Evolutionary conservation across 2,329 filamentous ascomycete species (phyloP).

Genomic region (Pseudofabraea citricarpa): DNA sequence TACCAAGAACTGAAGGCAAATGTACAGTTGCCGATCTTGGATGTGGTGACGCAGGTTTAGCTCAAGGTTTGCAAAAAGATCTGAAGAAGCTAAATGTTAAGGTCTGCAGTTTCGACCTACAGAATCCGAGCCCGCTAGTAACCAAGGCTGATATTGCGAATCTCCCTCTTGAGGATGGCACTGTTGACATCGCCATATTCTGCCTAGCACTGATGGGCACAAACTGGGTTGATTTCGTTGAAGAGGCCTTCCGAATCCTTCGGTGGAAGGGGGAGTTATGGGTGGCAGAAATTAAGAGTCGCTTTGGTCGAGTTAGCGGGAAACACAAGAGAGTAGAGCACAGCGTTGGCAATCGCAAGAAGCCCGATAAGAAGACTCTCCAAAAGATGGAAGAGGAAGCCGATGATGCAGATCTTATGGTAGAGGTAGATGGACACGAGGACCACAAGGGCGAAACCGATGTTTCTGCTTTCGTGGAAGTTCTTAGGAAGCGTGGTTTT

Average conservation of each 20-base stretch:
- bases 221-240: conserved; percentile 95
- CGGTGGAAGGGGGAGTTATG: conserved; percentile 94
- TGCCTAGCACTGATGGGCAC: conserved; percentile 98
- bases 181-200: conserved; percentile 85
- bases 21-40: conserved; percentile 87
- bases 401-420: conserved; percentile 53
- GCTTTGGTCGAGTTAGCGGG: conserved; percentile 64
- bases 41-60: conserved; percentile 85
- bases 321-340: conserved; percentile 50
- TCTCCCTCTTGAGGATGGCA: conserved; percentile 69
- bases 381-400: conserved; percentile 37
- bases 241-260: conserved; percentile 89
- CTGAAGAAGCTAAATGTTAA: conserved; percentile 65
- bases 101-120: conserved; percentile 82
- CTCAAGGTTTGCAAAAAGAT: conserved; percentile 60
- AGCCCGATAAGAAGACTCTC: conserved; percentile 39
- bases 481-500: conserved; percentile 76
- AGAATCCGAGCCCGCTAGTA: conserved; percentile 69
- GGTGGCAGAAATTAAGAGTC: conserved; percentile 94
- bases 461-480: conserved; percentile 80
- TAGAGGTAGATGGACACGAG: conserved; percentile 66
- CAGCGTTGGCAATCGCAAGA: conserved; percentile 66
- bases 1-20: conserved; percentile 67
- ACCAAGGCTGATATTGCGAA: conserved; percentile 86
- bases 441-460: conserved; percentile 71